A percentile compares a stretch with the other conserved stretches of the same genome.
Conservation (phyloP, 805 yeast genomes). For the Lipomyces sp. region DNA sequence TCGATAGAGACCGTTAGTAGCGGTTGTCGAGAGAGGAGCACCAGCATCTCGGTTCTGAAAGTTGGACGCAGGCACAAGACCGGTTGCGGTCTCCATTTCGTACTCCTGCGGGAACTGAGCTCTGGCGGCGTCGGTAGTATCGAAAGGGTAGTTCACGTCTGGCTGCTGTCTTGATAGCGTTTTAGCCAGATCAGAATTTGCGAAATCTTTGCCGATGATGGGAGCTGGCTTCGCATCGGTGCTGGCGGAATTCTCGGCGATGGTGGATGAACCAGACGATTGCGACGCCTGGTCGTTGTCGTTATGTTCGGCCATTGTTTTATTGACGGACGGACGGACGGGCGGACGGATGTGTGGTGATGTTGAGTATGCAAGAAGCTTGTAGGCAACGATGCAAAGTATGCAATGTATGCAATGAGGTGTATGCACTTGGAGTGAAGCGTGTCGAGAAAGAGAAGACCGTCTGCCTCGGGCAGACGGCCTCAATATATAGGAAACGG, state of each 20-base stretch:
- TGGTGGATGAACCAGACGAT: conserved; percentile 1
- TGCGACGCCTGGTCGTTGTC: not conserved
- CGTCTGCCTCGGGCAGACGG: too few species aligned
- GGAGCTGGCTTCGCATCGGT: not conserved
- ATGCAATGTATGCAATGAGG: too few species aligned
- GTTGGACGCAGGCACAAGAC: conserved; percentile 69
- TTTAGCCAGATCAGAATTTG: not conserved
- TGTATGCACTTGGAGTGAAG: too few species aligned
- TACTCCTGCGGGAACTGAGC: conserved; percentile 85
- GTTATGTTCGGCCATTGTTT: too few species aligned
- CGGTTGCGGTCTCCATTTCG: conserved; percentile 80
- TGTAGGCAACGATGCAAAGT: too few species aligned
- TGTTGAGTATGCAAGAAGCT: too few species aligned
- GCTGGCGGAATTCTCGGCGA: not conserved
- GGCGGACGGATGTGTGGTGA: too few species aligned
- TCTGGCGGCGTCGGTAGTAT: conserved; percentile 19
- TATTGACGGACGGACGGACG: too few species aligned
- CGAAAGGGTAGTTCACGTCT: conserved; percentile 49
- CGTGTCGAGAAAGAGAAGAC: too few species aligned
- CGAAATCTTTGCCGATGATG: conserved; percentile 1
- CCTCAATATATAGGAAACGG: too few species aligned
- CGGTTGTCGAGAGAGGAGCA: not conserved
- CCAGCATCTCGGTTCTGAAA: conserved; percentile 29
- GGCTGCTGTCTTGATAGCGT: conserved; percentile 29
- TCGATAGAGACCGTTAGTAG: conserved; percentile 19